Evolutionary conservation across 768 basidiomycete species (phyloP), one percentile per base, ranked within the genome.

Genomic region (Pulveroboletus frians): DNA sequence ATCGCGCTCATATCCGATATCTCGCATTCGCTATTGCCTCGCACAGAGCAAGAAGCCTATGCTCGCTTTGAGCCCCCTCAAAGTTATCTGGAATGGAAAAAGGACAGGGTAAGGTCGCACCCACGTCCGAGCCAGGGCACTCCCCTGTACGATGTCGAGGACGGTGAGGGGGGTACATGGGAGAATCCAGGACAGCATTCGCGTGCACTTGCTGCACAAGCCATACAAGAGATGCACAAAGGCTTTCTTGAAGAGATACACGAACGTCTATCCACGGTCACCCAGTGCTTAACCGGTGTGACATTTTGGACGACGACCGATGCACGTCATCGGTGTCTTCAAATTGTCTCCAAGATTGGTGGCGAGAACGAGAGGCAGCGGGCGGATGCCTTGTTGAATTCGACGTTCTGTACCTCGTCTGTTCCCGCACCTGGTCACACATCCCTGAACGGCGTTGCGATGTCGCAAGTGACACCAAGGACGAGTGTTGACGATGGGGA

Each of bases 1-100:
- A 85, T 95, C 46, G 91, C 92, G 0, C 75, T 93, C 26, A 76
- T 88, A 37, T 90, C 88, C 10, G 89, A 91, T 53, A 80, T 90
- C 44, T 85, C 87, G 0, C 91, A 93, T 64, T 73, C 83, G 0
- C 72, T 76, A 1, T 71, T 91, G 0, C 92, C 91, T 0, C 36
- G 51, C 1, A 72, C 75, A 0, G 55, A 75, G 0, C 76, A 78
- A 13, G 84, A 83, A 30, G 82, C 88, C 0, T 73, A 80, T 17
- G 61, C 65, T 11, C 76, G 86, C 4, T 94, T 90, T 58, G 72
- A 80, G 9, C 80, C 84, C 4, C 71, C 82, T 0, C 70, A 72
- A 29, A 71, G 72, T 38, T 81, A 84, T 51, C 68, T 77, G 9
- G 76, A 79, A 51, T 85, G 84, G 84, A 84, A 83, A 62, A 71